phyloP scores from a whole-genome alignment of 257 asterid species.

The Solanum bukasovii region DNA sequence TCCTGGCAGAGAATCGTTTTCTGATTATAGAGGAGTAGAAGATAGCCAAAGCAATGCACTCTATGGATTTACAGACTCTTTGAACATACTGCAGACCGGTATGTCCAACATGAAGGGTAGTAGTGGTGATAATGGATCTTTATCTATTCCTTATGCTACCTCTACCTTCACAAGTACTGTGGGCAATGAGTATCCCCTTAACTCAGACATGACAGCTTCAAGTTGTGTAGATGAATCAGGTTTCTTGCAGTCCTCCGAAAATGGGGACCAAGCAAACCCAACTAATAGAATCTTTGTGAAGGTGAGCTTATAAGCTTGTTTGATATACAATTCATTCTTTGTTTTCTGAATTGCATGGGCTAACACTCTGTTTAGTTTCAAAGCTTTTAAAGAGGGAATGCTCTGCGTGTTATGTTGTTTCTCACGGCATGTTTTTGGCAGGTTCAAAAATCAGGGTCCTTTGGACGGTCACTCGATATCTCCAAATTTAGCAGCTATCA shows the following conservation, averaged over 20 bases:
- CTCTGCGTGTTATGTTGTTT: background rate
- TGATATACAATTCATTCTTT: background rate
- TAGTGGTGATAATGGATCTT: constrained; percentile 34
- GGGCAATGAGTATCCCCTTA: constrained; percentile 50
- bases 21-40: constrained; percentile 39
- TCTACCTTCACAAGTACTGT: constrained; percentile 40
- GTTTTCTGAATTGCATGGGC: background rate
- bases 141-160: constrained; percentile 43
- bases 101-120: constrained; percentile 32
- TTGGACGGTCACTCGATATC: constrained; percentile 82
- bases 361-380: background rate
- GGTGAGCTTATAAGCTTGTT: constrained; percentile 28
- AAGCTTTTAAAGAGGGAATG: background rate
- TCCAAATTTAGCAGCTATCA: constrained; percentile 88
- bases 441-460: constrained; percentile 96
- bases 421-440: constrained; percentile 12
- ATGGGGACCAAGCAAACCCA: constrained; percentile 58
- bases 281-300: constrained; percentile 68
- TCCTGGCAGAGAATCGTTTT: constrained; percentile 47
- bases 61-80: constrained; percentile 49
- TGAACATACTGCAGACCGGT: constrained; percentile 37
- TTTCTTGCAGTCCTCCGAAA: constrained; percentile 76
- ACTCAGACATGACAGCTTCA: constrained; percentile 64
- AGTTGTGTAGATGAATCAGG: constrained; percentile 86
- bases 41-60: constrained; percentile 46